These are phyloP conservation scores for Candida golubevii DNA, from an alignment of 805 yeast species.

Conservation along the genomic window DNA sequence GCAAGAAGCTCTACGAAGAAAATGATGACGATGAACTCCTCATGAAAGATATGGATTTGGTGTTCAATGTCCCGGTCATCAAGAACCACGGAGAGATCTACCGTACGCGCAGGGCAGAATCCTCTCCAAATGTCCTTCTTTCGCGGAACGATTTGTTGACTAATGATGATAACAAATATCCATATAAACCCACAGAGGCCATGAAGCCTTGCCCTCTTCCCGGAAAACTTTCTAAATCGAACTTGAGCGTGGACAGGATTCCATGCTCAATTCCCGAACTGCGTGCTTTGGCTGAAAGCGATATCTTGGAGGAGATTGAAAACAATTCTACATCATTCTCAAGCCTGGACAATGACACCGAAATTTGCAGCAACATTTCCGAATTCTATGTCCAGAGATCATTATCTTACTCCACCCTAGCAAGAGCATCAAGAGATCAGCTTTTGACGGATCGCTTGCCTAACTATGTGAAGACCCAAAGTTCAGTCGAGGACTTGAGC, in stretches of 20 bases:
- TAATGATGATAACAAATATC: slow-evolving; percentile 23
- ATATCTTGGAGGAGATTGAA: slow-evolving; percentile 13
- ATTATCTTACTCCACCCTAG: slow-evolving; percentile 28
- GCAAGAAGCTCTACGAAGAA: slow-evolving; percentile 40
- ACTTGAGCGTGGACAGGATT: slow-evolving; percentile 5
- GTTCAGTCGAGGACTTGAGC: slow-evolving; percentile 21
- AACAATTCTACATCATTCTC: slow-evolving; percentile 6
- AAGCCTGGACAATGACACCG: slow-evolving; percentile 25
- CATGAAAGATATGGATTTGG: slow-evolving; percentile 35
- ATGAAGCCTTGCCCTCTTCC: slow-evolving; percentile 19
- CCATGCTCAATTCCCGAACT: slow-evolving; percentile 5
- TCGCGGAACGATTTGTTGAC: slow-evolving; percentile 26
- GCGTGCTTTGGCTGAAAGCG: slow-evolving; percentile 1
- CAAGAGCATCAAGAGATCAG: slow-evolving; percentile 31
- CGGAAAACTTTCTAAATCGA: slow-evolving; percentile 15
- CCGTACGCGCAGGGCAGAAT: slow-evolving; percentile 14
- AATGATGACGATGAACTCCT: slow-evolving; percentile 37
- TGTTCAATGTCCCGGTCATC: slow-evolving; percentile 42
- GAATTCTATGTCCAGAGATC: slow-evolving; percentile 35
- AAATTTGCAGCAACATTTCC: slow-evolving; percentile 35
- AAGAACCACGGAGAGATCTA: slow-evolving; percentile 33
- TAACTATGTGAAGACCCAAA: slow-evolving; percentile 34
- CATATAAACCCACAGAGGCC: slow-evolving; percentile 12
- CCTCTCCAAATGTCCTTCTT: slow-evolving; percentile 16
- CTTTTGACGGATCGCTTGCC: slow-evolving; percentile 35